Percentiles rank a stretch among this genome's conserved stretches.
Conservation (phyloP, 2,329 filamentous ascomycete species). For the Ophiobolus disseminans region DNA sequence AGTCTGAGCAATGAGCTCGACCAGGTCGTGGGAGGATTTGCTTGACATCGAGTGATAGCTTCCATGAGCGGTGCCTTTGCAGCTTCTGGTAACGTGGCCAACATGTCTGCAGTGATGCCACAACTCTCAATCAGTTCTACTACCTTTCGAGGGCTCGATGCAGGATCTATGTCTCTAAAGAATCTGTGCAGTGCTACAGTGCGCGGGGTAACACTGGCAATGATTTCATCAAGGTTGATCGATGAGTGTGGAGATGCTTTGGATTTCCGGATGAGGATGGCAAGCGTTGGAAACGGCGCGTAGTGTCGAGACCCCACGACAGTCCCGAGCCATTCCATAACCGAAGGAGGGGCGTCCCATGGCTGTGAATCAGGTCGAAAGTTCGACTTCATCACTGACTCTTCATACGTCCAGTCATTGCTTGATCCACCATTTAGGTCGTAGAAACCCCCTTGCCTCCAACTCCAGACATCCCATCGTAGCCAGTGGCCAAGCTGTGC, state of each 20-base stretch:
- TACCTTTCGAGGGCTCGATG: constrained; percentile 61
- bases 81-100: constrained; percentile 86
- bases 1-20: constrained; percentile 72
- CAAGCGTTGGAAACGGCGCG: constrained; percentile 46
- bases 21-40: constrained; percentile 82
- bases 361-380: constrained; percentile 40
- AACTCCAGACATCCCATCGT: constrained; percentile 71
- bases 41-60: constrained; percentile 82
- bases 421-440: constrained; percentile 66
- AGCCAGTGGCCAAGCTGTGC: constrained; percentile 85
- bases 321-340: constrained; percentile 60
- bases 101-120: constrained; percentile 69
- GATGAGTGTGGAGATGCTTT: constrained; percentile 48
- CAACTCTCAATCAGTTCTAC: constrained; percentile 77
- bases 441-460: constrained; percentile 61
- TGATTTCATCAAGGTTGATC: constrained; percentile 45
- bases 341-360: constrained; percentile 61
- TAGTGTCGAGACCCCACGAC: constrained; percentile 39
- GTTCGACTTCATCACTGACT: constrained; percentile 47
- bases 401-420: constrained; percentile 64
- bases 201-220: constrained; percentile 51
- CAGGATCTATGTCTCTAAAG: constrained; percentile 59
- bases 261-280: constrained; percentile 45
- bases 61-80: constrained; percentile 83
- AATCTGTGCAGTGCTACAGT: constrained; percentile 74